Evolutionary conservation across 768 basidiomycete genomes (phyloP).

Genomic region (Arthromyces matolae): DNA sequence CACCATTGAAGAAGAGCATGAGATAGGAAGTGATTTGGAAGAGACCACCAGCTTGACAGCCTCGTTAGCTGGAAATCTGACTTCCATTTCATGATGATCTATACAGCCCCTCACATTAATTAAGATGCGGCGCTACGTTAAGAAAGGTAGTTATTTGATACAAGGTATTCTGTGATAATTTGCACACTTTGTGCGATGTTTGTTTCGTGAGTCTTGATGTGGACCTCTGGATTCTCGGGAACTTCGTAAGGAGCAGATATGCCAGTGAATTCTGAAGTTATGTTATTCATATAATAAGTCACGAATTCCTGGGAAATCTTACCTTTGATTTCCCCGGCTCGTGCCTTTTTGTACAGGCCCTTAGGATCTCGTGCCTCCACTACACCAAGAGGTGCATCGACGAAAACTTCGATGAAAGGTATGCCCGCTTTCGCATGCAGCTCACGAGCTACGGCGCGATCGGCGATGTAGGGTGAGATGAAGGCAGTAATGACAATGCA

Average conservation of each 20-base stretch:
- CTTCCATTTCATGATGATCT: too few relatives aligned
- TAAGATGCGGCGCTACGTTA: too few relatives aligned
- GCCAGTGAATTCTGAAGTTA: constrained; percentile 87
- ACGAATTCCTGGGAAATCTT: constrained; percentile 8
- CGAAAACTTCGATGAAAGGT: constrained; percentile 90
- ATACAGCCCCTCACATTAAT: too few relatives aligned
- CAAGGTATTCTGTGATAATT: constrained; percentile 77
- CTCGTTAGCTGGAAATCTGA: too few relatives aligned
- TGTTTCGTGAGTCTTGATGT: constrained; percentile 82
- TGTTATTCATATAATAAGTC: not conserved
- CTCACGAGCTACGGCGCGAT: constrained; percentile 77
- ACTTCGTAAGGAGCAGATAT: constrained; percentile 96
- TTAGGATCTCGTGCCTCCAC: constrained; percentile 95
- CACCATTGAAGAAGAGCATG: constrained; percentile 65
- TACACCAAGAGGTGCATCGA: constrained; percentile 86
- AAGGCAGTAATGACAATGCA: constrained; percentile 91
- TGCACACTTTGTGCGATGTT: constrained; percentile 77
- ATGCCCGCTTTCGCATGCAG: constrained; percentile 73
- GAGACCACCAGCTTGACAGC: too few relatives aligned
- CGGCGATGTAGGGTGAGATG: constrained; percentile 94
- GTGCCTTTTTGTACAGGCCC: constrained; percentile 94
- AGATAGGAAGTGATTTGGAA: constrained; percentile 24
- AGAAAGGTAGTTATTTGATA: constrained; percentile 55
- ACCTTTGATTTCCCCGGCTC: constrained; percentile 96
- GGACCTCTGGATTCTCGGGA: constrained; percentile 82